phyloP scores from a whole-genome alignment of 2,329 filamentous ascomycete species.

The Alternaria sp. region DNA sequence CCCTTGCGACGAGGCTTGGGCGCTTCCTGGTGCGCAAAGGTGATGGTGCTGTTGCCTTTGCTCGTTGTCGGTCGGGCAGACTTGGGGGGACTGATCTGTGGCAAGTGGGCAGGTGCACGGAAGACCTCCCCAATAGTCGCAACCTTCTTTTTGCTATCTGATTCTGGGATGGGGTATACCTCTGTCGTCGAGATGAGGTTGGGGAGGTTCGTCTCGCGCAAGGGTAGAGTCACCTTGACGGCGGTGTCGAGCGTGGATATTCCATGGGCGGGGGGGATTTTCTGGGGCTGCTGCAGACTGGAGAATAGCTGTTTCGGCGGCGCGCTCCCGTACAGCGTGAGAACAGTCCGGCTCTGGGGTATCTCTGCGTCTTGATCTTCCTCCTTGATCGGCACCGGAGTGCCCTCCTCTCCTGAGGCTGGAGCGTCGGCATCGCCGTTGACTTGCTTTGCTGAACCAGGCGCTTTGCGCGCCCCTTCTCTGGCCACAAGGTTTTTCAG shows the following conservation, averaged over 20 bases:
- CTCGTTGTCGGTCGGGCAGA: conserved; percentile 73
- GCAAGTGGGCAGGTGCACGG: conserved; percentile 69
- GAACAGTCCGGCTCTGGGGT: conserved; percentile 61
- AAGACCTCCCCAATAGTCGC: conserved; percentile 77
- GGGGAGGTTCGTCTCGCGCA: conserved; percentile 72
- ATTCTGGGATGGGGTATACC: conserved; percentile 61
- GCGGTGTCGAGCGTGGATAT: conserved; percentile 47
- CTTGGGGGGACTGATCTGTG: conserved; percentile 73
- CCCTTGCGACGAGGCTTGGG: conserved; percentile 50
- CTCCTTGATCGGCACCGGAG: conserved; percentile 25
- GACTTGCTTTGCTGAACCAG: conserved; percentile 6
- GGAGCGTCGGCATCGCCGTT: conserved; percentile 14
- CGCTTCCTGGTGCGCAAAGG: conserved; percentile 61
- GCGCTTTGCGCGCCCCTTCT: conserved; percentile 33
- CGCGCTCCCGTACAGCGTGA: conserved; percentile 79
- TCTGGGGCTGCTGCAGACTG: conserved; percentile 69
- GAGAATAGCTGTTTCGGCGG: conserved; percentile 81
- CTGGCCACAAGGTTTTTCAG: conserved; percentile 36
- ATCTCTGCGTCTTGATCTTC: conserved; percentile 31
- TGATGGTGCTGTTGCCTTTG: conserved; percentile 55
- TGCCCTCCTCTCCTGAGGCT: conserved; percentile 14
- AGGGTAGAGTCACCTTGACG: conserved; percentile 54
- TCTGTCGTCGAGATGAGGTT: conserved; percentile 75
- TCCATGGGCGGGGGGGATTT: conserved; percentile 42
- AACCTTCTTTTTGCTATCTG: conserved; percentile 55